Evolutionary conservation across 768 basidiomycete species (phyloP).

Genomic region (Xanthoconium stramineum): DNA sequence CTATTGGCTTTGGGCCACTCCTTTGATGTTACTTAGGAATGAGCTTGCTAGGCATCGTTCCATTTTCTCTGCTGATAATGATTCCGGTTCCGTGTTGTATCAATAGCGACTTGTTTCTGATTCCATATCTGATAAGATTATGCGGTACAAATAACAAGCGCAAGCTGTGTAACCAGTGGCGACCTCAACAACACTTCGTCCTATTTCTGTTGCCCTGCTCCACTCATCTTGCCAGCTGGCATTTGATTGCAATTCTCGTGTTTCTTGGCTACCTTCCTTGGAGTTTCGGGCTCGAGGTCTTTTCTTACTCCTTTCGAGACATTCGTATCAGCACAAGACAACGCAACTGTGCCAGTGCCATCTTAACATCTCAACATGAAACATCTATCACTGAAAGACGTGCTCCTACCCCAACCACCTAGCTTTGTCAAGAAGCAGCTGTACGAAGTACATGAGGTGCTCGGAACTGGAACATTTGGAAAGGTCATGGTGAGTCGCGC

Average conservation of each 20-base stretch:
- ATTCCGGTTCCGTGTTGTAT: no score
- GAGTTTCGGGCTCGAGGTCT: not conserved
- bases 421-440: constrained; percentile 85
- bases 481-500: constrained; percentile 70
- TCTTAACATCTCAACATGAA: constrained; percentile 21
- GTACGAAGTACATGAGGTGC: constrained; percentile 67
- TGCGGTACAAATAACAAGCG: not conserved
- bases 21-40: constrained; percentile 5
- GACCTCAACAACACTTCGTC: not conserved
- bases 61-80: no score
- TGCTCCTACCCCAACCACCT: constrained; percentile 76
- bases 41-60: not conserved
- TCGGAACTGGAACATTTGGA: constrained; percentile 87
- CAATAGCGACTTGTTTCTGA: not conserved
- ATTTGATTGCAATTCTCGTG: not conserved
- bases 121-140: constrained; percentile 22
- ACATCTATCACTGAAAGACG: constrained; percentile 46
- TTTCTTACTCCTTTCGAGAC: not conserved
- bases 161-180: constrained; percentile 14
- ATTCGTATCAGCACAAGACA: not conserved
- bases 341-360: not conserved
- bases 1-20: constrained; percentile 3
- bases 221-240: not conserved
- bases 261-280: not conserved
- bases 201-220: not conserved